Base-by-base conservation (phyloP, 2,329 filamentous ascomycete species). In the Dothistroma pini region DNA sequence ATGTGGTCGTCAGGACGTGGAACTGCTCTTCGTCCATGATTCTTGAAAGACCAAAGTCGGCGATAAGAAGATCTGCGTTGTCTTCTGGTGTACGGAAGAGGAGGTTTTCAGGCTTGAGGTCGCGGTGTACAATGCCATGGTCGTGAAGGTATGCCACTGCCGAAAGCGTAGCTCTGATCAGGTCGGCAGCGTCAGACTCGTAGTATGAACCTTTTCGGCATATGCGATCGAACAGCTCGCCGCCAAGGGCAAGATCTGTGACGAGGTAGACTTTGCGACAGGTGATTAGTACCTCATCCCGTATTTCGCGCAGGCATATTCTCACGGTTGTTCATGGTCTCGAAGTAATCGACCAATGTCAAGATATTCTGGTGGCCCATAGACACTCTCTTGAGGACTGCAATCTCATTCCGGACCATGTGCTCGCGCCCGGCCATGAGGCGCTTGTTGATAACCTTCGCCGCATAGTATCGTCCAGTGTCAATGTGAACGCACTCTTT, bases 1-100 rank as follows among this genome's bases (percentile, higher is more conserved):
- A 99, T 1, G 95, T 99, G 0, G 95, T 99, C 11, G 95, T 99
- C 64, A 99, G 80, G 32, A 97, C 93, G 74, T 97, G 95, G 77
- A 97, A 97, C 74, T 96, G 91, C 77, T 97, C 92, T 78, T 97
- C 95, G 73, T 99, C 95, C 93, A 99, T 97, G 78, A 99, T 97
- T 61, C 95, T 86, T 29, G 89, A 95, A 54, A 99, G 81, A 10
- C 95, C 95, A 76, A 99, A 99, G 75, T 99, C 95, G 64, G 95
- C 95, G 74, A 99, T 99, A 61, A 99, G 81, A 32, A 99, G 84
- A 77, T 99, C 95, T 53, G 95, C 92, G 72, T 97, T 97, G 76
- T 99, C 95, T 77, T 99, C 95, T 32, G 95, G 95, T 0, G 95
- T 97, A 69, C 95, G 86, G 80, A 99, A 99, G 25, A 99, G 85